Conservation (phyloP, 441 rosid species). For the Erysimum cheiri region DNA sequence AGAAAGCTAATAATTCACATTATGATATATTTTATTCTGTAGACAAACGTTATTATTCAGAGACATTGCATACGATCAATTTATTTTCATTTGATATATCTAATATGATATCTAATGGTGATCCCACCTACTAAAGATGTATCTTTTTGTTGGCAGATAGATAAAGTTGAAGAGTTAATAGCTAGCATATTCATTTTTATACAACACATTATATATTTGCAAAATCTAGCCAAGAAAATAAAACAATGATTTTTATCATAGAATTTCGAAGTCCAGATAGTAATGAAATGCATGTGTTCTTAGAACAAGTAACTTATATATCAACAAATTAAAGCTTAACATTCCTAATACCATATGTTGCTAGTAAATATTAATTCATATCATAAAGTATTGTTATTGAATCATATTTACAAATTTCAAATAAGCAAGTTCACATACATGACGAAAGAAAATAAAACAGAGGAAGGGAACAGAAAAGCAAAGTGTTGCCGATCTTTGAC, state of each 20-base stretch:
- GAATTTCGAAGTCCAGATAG: background rate
- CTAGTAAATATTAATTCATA: background rate
- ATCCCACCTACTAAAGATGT: no score
- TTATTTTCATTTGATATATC: slow-evolving; percentile 13
- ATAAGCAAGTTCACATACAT: background rate
- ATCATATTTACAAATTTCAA: background rate
- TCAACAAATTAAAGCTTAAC: background rate
- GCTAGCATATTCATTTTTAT: background rate
- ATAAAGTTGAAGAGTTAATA: background rate
- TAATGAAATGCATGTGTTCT: background rate
- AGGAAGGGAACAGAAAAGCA: background rate
- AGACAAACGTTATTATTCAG: slow-evolving; percentile 4
- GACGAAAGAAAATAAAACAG: background rate
- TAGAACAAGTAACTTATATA: background rate
- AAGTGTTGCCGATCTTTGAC: slow-evolving; percentile 8
- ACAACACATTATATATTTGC: background rate
- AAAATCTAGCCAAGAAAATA: background rate
- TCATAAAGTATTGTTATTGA: background rate
- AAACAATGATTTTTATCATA: background rate
- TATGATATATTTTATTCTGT: slow-evolving; percentile 1
- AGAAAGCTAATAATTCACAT: slow-evolving; percentile 33
- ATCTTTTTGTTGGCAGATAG: slow-evolving; percentile 8
- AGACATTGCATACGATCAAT: slow-evolving; percentile 28
- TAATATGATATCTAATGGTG: slow-evolving; percentile 10
- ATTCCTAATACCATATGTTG: background rate